A percentile compares a stretch with the other conserved stretches of the same genome.
phyloP scores from a whole-genome alignment of 345 rosid genomes.

The Moricandia moricandioides region DNA sequence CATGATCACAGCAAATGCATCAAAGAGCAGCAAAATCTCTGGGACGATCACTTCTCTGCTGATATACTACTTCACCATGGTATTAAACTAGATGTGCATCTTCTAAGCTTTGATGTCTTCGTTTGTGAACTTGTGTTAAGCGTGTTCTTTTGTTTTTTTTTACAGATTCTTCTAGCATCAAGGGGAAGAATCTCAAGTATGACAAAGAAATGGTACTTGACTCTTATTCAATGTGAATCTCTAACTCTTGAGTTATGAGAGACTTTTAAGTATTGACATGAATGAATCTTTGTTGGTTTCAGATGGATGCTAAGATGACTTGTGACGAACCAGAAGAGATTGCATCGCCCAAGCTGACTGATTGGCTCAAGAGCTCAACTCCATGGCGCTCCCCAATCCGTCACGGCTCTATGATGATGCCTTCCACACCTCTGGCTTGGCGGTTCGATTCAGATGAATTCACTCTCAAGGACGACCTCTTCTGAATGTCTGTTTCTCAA shows the following conservation, averaged over 20 bases:
- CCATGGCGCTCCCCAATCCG: conserved; percentile 34
- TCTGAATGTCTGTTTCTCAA: conserved; percentile 11
- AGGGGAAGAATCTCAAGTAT: conserved; percentile 2
- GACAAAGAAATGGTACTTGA: conserved; percentile 21
- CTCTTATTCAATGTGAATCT: not conserved
- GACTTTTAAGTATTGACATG: not conserved
- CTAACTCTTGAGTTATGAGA: not conserved
- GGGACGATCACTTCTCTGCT: conserved; percentile 36
- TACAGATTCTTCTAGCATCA: conserved; percentile 28
- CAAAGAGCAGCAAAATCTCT: conserved; percentile 35
- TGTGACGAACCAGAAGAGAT: conserved; percentile 42
- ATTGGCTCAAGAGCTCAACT: conserved; percentile 38
- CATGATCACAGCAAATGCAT: conserved; percentile 58
- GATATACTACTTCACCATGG: conserved; percentile 50
- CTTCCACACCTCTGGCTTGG: conserved; percentile 42
- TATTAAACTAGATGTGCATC: conserved; percentile 19
- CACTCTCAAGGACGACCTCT: conserved; percentile 34
- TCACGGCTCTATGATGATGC: conserved; percentile 36
- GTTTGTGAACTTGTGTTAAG: not conserved
- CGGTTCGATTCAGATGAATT: conserved; percentile 43
- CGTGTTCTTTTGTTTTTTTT: not conserved
- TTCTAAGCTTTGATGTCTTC: not conserved
- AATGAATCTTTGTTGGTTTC: conserved; percentile 3
- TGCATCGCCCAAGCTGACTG: conserved; percentile 42
- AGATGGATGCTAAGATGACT: conserved; percentile 36